Conservation (phyloP, 495 filamentous ascomycete genomes). For the Hyaloscypha finlandica region DNA sequence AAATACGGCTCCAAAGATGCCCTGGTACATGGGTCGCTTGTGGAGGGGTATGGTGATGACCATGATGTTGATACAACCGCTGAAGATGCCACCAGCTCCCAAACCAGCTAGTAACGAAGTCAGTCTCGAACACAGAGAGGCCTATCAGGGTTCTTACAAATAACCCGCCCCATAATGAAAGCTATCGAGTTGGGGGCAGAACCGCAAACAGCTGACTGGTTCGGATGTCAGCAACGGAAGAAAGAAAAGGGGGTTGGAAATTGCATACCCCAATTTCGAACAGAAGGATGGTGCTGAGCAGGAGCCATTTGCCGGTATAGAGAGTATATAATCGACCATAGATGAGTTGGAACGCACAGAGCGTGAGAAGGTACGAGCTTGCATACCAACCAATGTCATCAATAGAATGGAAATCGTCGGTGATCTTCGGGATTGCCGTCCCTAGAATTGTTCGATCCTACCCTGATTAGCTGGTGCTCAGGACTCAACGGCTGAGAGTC, state of each 20-base stretch:
- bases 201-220: slow-evolving; percentile 53
- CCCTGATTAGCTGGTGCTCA: slow-evolving; percentile 1
- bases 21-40: slow-evolving; percentile 49
- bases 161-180: slow-evolving; percentile 59
- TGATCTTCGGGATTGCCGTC: slow-evolving; percentile 56
- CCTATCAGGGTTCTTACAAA: slow-evolving; percentile 31
- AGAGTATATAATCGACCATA: slow-evolving; percentile 37
- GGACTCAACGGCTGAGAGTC: not conserved
- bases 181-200: slow-evolving; percentile 55
- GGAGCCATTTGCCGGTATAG: slow-evolving; percentile 47
- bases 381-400: slow-evolving; percentile 59
- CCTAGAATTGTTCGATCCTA: slow-evolving; percentile 49
- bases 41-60: slow-evolving; percentile 44
- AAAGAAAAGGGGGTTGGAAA: not conserved
- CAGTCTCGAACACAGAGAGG: not conserved
- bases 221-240: not conserved
- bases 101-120: slow-evolving; percentile 44
- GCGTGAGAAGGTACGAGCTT: slow-evolving; percentile 54
- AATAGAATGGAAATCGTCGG: slow-evolving; percentile 48
- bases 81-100: slow-evolving; percentile 48
- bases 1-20: slow-evolving; percentile 47
- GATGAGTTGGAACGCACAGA: slow-evolving; percentile 47
- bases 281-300: slow-evolving; percentile 35
- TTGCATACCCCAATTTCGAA: slow-evolving; percentile 51
- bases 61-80: slow-evolving; percentile 46